Conservation (phyloP, 441 rosid genomes). For the Rhodomyrtus psidioides region DNA sequence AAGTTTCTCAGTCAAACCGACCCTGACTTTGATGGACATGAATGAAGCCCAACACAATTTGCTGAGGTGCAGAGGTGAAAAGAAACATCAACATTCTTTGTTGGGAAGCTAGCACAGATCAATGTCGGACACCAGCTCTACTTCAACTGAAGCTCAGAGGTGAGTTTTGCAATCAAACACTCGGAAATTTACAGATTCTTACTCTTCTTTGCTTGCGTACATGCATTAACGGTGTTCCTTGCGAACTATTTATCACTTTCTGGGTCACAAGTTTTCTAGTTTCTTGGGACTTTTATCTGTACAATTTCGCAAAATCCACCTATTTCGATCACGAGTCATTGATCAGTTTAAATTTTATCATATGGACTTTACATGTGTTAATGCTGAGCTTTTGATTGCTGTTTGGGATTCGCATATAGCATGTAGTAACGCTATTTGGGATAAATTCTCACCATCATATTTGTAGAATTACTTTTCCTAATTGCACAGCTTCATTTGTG, state of each 20-base stretch:
- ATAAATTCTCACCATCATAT: neutral
- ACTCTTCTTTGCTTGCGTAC: neutral
- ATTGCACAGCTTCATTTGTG: no score
- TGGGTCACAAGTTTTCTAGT: neutral
- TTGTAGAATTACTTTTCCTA: no score
- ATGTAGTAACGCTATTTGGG: no score
- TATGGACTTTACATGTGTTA: no score
- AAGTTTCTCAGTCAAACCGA: neutral
- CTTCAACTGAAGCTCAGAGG: neutral
- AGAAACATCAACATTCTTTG: neutral
- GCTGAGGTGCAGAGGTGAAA: neutral
- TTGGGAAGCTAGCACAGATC: neutral
- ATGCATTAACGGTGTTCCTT: neutral
- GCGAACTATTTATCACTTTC: neutral
- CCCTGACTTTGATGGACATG: no score
- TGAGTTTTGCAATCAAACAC: neutral
- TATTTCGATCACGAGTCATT: neutral
- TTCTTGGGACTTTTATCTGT: neutral
- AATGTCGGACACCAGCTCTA: neutral
- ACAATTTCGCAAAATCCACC: neutral
- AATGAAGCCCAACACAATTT: neutral
- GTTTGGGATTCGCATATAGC: no score
- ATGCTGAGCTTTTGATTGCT: no score
- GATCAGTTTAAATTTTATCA: no score
- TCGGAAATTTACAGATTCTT: neutral